A percentile compares a stretch with the other conserved stretches of the same genome.
Evolutionary conservation across 176 grass and related monocot species (phyloP).

Genomic region (Carex pumila): DNA sequence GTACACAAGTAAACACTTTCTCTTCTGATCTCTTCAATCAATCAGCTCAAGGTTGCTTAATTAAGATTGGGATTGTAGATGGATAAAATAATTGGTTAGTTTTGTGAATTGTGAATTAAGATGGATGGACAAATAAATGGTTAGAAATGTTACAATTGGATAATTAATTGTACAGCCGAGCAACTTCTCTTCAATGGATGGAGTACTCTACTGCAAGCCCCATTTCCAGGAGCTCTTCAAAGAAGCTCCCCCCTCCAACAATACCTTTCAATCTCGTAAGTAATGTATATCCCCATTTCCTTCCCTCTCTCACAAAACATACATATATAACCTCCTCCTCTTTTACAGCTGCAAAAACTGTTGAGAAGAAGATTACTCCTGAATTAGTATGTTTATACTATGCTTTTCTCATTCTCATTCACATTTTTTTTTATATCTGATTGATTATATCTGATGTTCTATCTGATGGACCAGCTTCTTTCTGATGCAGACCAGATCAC

Average conservation of each 20-base stretch:
- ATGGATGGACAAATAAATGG: no score
- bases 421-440: not conserved
- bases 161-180: slow-evolving; percentile 29
- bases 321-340: not conserved
- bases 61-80: no score
- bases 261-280: not conserved
- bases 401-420: not conserved
- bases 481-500: slow-evolving; percentile 62
- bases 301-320: no score
- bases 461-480: no score
- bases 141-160: not conserved
- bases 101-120: not conserved
- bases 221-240: slow-evolving; percentile 94
- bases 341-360: slow-evolving; percentile 45
- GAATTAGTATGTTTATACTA: slow-evolving; percentile 39
- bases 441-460: no score
- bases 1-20: not conserved
- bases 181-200: slow-evolving; percentile 84
- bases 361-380: slow-evolving; percentile 39
- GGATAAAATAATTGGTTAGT: no score
- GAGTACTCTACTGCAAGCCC: slow-evolving; percentile 86
- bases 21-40: no score
- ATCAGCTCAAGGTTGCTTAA: no score
- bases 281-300: no score
- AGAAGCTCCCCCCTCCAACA: slow-evolving; percentile 61